Percentiles rank a stretch among this genome's conserved stretches.
Evolutionary conservation across 2,329 filamentous ascomycete genomes (phyloP).

Genomic region (Sporothrix schenckii): DNA sequence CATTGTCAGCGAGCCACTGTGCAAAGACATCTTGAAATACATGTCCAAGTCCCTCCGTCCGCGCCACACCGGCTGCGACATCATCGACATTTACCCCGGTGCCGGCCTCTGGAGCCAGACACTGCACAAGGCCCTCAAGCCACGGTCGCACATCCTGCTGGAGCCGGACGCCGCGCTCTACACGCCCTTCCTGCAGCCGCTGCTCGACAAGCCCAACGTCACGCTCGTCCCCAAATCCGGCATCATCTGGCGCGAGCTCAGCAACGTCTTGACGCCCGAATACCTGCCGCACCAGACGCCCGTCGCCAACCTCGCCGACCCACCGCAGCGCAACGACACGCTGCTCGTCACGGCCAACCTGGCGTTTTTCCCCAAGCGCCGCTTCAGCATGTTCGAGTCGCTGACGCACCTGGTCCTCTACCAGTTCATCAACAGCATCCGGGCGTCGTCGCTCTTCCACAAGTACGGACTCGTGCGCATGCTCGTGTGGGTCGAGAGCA

Average conservation of each 20-base stretch:
- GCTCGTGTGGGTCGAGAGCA: slow-evolving; percentile 69
- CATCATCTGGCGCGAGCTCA: slow-evolving; percentile 63
- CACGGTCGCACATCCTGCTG: slow-evolving; percentile 80
- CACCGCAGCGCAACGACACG: slow-evolving; percentile 65
- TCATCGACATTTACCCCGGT: slow-evolving; percentile 86
- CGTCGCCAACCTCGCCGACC: slow-evolving; percentile 42
- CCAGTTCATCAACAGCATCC: slow-evolving; percentile 64
- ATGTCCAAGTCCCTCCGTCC: slow-evolving; percentile 66
- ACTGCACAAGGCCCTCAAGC: slow-evolving; percentile 73
- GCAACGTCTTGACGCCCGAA: slow-evolving; percentile 54
- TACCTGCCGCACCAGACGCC: slow-evolving; percentile 60
- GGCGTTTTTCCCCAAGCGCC: slow-evolving; percentile 55
- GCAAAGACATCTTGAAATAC: slow-evolving; percentile 69
- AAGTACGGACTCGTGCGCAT: slow-evolving; percentile 77
- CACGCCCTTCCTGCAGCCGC: slow-evolving; percentile 60
- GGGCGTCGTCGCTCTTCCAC: slow-evolving; percentile 65
- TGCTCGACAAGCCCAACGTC: slow-evolving; percentile 55
- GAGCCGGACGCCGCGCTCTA: slow-evolving; percentile 69
- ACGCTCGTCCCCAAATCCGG: slow-evolving; percentile 59
- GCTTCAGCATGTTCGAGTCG: slow-evolving; percentile 58
- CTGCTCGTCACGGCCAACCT: slow-evolving; percentile 75
- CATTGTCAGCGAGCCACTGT: slow-evolving; percentile 56
- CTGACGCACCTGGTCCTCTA: slow-evolving; percentile 61
- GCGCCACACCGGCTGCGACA: slow-evolving; percentile 74
- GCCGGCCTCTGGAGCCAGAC: slow-evolving; percentile 75